Base-by-base conservation (phyloP, 176 grass and related monocot genomes). In the Triticum dicoccoides region DNA sequence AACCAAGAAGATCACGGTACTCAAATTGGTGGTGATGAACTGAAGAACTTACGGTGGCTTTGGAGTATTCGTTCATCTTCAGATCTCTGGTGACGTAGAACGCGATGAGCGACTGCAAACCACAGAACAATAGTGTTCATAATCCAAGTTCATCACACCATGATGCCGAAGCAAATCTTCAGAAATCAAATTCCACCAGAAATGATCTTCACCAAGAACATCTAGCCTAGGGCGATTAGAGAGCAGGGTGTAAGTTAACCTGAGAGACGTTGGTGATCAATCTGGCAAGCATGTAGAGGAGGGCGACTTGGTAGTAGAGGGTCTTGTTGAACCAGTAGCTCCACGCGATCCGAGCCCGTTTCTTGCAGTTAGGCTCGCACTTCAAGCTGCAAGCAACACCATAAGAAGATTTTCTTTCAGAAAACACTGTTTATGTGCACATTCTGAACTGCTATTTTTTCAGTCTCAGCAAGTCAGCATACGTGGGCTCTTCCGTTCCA, bases 231-330 rank as follows among this genome's bases (percentile, higher is more conserved):
- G 27, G 27, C 27, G 27, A 27, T 27, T 27, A 27, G 27, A 27
- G 27, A 27, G 27, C 27, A 27, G 27, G 27, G 27, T 27, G 27
- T 27, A 27, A 27, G 27, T 27, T 27, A 27, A 27, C 93, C 93
- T 95, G 93, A 56, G 93, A 95, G 51, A 95, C 90, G 44, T 95
- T 95, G 34, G 93, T 90, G 62, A 92, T 89, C 63, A 95, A 70
- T 45, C 90, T 85, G 29, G 90, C 89, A 8, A 95, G 83, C 90
- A 90, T 92, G 71, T 92, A 92, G 1, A 92, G 75, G 25, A 95
- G 69, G 42, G 93, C 90, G 27, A 95, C 93, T 86, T 90, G 93
- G 77, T 90, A 95, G 80, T 95, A 95, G 12, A 95, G 64, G 20
- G 84, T 61, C 80, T 95, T 95, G 80, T 88, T 92, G 76, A 95